These are phyloP conservation scores for Diaporthe citri DNA, from an alignment of 2,329 filamentous ascomycete species.

Conservation along the genomic window DNA sequence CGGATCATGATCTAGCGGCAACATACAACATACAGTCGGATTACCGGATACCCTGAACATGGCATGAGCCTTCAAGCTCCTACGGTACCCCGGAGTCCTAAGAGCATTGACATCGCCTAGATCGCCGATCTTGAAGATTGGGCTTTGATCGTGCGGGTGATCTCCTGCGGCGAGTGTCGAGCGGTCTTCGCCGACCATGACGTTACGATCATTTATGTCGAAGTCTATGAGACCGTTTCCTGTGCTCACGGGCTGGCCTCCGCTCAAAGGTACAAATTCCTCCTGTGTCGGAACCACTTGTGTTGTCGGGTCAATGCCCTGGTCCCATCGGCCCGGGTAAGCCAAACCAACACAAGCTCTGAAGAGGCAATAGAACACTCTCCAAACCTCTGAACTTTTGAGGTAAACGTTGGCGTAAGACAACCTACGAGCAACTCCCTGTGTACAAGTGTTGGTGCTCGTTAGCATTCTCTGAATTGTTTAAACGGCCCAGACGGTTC, in stretches of 20 bases:
- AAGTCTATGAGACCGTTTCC: background rate
- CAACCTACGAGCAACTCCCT: conserved; percentile 1
- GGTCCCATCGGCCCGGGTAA: background rate
- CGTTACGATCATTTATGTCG: conserved; percentile 25
- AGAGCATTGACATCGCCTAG: background rate
- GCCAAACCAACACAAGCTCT: conserved; percentile 12
- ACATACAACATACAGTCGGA: background rate
- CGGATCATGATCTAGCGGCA: too few species aligned
- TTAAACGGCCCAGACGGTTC: background rate
- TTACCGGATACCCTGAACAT: background rate
- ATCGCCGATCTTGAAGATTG: conserved; percentile 20
- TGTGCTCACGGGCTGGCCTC: background rate
- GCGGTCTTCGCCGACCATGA: conserved; percentile 14
- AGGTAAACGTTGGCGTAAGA: background rate
- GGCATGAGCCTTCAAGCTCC: background rate
- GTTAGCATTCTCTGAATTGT: background rate
- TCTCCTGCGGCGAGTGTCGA: background rate
- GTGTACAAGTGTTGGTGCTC: background rate
- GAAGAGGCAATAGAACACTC: conserved; percentile 14
- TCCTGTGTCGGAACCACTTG: background rate
- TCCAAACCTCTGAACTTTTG: background rate
- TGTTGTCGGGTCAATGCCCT: background rate
- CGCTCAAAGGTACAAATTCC: background rate
- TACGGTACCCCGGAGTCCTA: background rate
- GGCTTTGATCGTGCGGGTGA: conserved; percentile 12